Evolutionary conservation across 352 stramenopile genomes (phyloP).

Genomic region (Peronospora belbahrii): DNA sequence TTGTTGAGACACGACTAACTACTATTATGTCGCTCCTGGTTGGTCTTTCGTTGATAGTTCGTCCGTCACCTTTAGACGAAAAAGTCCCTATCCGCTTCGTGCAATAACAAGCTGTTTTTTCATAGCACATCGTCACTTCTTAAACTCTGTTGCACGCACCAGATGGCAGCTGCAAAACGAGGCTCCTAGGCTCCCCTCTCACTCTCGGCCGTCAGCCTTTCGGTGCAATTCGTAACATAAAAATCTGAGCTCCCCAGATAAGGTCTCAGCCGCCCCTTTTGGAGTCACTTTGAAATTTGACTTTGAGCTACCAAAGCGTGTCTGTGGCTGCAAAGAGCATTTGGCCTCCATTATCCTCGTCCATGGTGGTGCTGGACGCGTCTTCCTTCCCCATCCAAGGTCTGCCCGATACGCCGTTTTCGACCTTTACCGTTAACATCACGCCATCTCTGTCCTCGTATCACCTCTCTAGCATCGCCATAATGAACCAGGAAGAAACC

Average conservation of each 20-base stretch:
- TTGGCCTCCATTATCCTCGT: conserved; percentile 1
- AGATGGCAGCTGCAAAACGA: conserved; percentile 8
- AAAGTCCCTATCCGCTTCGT: conserved; percentile 1
- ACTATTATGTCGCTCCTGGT: neutral
- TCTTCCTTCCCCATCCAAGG: conserved; percentile 15
- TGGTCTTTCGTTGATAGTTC: no score
- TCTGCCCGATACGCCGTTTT: conserved; percentile 6
- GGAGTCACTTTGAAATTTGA: conserved; percentile 24
- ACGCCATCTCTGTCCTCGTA: conserved; percentile 2
- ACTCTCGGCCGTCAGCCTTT: conserved; percentile 15
- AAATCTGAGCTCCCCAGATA: conserved; percentile 25
- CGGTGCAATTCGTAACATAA: conserved; percentile 32
- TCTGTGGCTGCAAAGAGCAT: neutral
- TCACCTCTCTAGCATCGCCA: conserved; percentile 13
- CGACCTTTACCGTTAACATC: conserved; percentile 3
- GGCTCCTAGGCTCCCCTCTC: conserved; percentile 4
- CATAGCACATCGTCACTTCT: neutral
- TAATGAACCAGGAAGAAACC: conserved; percentile 15
- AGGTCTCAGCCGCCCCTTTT: conserved; percentile 11
- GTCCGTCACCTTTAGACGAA: conserved; percentile 3
- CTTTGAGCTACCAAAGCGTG: conserved; percentile 1
- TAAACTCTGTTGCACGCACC: neutral
- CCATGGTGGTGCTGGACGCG: conserved; percentile 20
- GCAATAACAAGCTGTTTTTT: conserved; percentile 16
- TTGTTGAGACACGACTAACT: neutral